Percentiles rank a stretch among this genome's conserved stretches.
These are phyloP conservation scores for Ambrosiella xylebori DNA, from an alignment of 2,329 filamentous ascomycete genomes.

Conservation along the genomic window DNA sequence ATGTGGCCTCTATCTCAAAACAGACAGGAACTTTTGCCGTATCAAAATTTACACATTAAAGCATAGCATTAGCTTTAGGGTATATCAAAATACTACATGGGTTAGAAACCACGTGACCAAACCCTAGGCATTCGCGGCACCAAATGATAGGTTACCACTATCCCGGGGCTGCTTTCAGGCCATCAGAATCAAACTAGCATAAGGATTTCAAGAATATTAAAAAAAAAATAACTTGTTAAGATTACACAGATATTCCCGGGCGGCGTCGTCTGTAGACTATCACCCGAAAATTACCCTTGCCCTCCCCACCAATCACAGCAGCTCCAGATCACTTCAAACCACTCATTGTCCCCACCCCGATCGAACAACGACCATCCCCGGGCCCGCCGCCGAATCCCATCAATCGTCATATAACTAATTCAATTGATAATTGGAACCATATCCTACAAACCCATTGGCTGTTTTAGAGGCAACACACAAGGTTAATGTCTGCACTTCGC, in stretches of 20 bases:
- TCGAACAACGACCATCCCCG: not conserved
- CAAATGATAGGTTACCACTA: no score
- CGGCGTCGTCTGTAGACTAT: no score
- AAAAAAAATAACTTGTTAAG: no score
- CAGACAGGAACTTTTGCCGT: not conserved
- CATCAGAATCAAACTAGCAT: no score
- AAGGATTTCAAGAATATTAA: no score
- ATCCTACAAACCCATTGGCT: not conserved
- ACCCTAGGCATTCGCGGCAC: no score
- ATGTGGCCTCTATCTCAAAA: not conserved
- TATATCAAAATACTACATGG: no score
- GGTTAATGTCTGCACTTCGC: slow-evolving; percentile 21
- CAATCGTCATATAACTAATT: not conserved
- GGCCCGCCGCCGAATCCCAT: not conserved
- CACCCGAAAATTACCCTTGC: not conserved
- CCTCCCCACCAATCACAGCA: not conserved
- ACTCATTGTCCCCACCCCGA: not conserved
- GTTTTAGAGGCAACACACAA: not conserved
- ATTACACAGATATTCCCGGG: no score
- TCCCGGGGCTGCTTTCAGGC: no score
- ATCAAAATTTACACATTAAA: no score
- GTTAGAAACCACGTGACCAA: no score
- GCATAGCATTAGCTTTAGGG: no score
- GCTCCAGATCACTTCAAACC: not conserved
- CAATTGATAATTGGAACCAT: not conserved